phyloP scores from a whole-genome alignment of 208 protist species.

The Acanthamoeba divionensis region DNA sequence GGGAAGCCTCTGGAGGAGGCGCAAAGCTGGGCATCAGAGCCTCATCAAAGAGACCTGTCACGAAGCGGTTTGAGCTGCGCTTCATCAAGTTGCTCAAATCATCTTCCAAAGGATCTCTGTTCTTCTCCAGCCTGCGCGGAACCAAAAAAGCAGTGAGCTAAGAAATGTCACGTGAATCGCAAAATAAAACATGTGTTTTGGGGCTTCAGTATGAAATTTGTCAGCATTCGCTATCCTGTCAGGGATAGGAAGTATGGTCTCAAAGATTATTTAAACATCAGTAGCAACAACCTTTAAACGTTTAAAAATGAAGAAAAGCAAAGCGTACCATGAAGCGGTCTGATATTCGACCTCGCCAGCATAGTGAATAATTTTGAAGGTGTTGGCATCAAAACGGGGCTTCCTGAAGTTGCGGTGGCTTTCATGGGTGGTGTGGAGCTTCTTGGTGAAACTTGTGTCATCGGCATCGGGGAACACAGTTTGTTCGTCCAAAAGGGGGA shows the following conservation, averaged over 20 bases:
- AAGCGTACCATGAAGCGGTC: not conserved
- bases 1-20: not conserved
- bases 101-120: slow-evolving; percentile 79
- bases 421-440: slow-evolving; percentile 67
- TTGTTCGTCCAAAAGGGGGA: slow-evolving; percentile 76
- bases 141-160: no score
- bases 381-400: slow-evolving; percentile 61
- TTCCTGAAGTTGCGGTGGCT: slow-evolving; percentile 56
- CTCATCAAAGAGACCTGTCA: slow-evolving; percentile 70
- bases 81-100: slow-evolving; percentile 72
- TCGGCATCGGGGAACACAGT: slow-evolving; percentile 75
- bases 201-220: no score
- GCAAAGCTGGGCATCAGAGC: slow-evolving; percentile 13
- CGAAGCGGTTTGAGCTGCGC: slow-evolving; percentile 58
- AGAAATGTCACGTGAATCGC: no score
- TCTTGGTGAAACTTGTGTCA: slow-evolving; percentile 64
- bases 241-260: no score
- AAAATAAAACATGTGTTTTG: no score
- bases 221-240: no score
- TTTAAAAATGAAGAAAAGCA: no score
- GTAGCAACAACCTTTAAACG: no score
- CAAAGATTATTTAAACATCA: no score
- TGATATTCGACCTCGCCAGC: slow-evolving; percentile 75
- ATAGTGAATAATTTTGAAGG: slow-evolving; percentile 79
- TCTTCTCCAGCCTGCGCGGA: slow-evolving; percentile 81